phyloP scores from a whole-genome alignment of 1,284 basidiomycete species.

The Tetrapyrgos nigripes region DNA sequence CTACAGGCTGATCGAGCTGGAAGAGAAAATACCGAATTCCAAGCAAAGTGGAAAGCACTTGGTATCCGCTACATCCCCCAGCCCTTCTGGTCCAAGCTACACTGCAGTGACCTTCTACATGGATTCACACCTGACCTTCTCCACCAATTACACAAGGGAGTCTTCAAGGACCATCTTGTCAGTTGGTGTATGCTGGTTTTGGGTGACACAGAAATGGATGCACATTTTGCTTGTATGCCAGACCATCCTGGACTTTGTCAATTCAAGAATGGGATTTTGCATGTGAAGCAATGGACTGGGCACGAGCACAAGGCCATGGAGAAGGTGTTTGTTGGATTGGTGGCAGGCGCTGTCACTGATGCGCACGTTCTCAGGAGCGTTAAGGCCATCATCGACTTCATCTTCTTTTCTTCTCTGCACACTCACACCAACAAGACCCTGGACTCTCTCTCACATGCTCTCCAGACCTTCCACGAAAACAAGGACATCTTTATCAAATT shows the following conservation, averaged over 20 bases:
- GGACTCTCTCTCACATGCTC: too few species aligned
- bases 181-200: constrained; percentile 12
- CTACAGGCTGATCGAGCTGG: background rate
- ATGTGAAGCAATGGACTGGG: constrained; percentile 24
- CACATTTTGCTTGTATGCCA: constrained; percentile 18
- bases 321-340: constrained; percentile 19
- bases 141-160: constrained; percentile 39
- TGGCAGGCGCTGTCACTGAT: constrained; percentile 19
- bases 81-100: constrained; percentile 33
- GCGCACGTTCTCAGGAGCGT: constrained; percentile 14
- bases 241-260: constrained; percentile 19
- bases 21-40: too few species aligned
- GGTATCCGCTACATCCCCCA: constrained; percentile 15
- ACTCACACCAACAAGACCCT: too few species aligned
- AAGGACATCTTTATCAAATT: too few species aligned
- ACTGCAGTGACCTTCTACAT: constrained; percentile 26
- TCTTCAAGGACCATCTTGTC: constrained; percentile 31
- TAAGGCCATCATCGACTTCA: constrained; percentile 20
- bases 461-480: too few species aligned
- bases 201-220: constrained; percentile 16
- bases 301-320: constrained; percentile 23
- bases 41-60: background rate
- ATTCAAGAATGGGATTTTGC: constrained; percentile 21
- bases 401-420: constrained; percentile 18
- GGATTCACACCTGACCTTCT: constrained; percentile 33